Evolutionary conservation across 2,329 filamentous ascomycete species (phyloP), one percentile per base, ranked within the genome.

Genomic region (Pestalotiopsis sp.): DNA sequence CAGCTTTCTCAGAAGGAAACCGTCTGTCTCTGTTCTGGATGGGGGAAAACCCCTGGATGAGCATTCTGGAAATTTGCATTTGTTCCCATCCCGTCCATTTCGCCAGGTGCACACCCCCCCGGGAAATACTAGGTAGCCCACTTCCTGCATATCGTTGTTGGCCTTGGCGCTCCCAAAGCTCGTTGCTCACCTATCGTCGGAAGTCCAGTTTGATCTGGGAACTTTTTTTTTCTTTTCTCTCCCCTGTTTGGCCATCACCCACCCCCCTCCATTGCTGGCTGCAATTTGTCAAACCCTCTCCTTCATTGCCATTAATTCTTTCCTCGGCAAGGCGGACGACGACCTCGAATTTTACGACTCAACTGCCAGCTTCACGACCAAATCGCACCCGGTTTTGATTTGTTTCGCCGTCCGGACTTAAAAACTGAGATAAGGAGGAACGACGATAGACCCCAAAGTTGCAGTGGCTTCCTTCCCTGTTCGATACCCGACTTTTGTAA

Each of bases 41-140:
- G 63, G 63, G 63, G 63, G 25, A 40, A 62, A 58, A 45, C 63
- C 63, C 63, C 52, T 45, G 63, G 31, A 41, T 57, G 41, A 23
- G 23, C 63, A 38, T 56, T 56, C 31, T 66, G 63, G 63, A 66
- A 66, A 66, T 66, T 66, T 66, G 49, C 63, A 66, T 58, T 23
- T 65, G 62, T 52, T 27, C 63, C 49, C 17, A 49, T 49, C 63
- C 41, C 27, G 62, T 52, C 41, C 40, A 23, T 25, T 20, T 52
- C 41, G 20, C 49, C 45, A 52, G 45, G 14, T 52, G 45, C 14
- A 12, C 14, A 52, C 57, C 20, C 45, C 45, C 45, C 45, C 45
- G 45, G 45, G 45, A 52, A 52, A 52, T n/a, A 52, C 31, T 36
- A 9, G 7, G 31, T 36, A 52, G 45, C 20, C 27, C 59, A 62